These are phyloP conservation scores for Calonectria fujianensis DNA, from an alignment of 2,329 filamentous ascomycete genomes.

Conservation along the genomic window DNA sequence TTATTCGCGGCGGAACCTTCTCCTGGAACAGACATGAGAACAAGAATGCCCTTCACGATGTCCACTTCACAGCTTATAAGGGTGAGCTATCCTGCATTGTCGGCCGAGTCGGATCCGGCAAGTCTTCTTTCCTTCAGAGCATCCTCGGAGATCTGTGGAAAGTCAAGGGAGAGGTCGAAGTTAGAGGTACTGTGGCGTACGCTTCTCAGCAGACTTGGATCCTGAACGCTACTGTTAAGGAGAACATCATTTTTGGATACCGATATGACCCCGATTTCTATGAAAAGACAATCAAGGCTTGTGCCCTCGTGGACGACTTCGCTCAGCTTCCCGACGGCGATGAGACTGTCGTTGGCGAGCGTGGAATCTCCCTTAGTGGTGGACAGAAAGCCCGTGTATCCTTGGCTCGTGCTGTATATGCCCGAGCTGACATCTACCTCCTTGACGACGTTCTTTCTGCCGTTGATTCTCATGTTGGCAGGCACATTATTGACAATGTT, in stretches of 20 bases:
- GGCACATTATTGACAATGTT: conserved; percentile 95
- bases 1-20: conserved; percentile 89
- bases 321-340: conserved; percentile 94
- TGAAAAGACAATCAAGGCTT: conserved; percentile 92
- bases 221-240: conserved; percentile 97
- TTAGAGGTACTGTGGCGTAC: conserved; percentile 90
- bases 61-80: conserved; percentile 92
- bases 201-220: conserved; percentile 96
- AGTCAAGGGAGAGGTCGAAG: conserved; percentile 85
- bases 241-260: conserved; percentile 98
- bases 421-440: conserved; percentile 95
- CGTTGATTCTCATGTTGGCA: conserved; percentile 97
- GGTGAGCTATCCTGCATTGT: conserved; percentile 95
- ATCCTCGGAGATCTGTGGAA: conserved; percentile 96
- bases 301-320: conserved; percentile 93
- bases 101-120: conserved; percentile 94
- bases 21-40: conserved; percentile 93
- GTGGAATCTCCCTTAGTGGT: conserved; percentile 95
- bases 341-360: conserved; percentile 96
- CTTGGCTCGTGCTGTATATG: conserved; percentile 94
- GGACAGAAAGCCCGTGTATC: conserved; percentile 97
- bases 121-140: conserved; percentile 92
- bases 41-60: conserved; percentile 83
- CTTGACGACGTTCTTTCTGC: conserved; percentile 96
- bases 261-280: conserved; percentile 96